These are phyloP conservation scores for Kuraishia hungarica DNA, from an alignment of 805 yeast genomes.

Conservation along the genomic window DNA sequence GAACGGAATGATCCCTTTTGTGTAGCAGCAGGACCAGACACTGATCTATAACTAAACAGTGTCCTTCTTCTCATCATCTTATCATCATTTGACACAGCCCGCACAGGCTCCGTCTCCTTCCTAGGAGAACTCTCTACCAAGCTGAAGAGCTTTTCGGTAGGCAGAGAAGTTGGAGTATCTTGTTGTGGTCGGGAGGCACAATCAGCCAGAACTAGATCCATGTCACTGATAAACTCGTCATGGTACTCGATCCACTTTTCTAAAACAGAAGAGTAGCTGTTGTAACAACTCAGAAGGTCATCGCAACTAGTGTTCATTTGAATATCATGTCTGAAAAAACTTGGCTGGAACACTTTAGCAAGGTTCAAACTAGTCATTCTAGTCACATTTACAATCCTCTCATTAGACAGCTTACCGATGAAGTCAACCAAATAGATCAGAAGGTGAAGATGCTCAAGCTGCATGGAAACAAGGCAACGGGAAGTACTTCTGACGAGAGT, in stretches of 20 bases:
- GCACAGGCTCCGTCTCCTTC: constrained; percentile 7
- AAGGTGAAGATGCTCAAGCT: constrained; percentile 20
- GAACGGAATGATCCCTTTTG: not conserved
- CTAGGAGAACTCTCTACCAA: constrained; percentile 2
- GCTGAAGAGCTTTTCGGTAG: not conserved
- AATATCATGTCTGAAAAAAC: constrained; percentile 18
- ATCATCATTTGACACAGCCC: constrained; percentile 5
- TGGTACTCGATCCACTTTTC: constrained; percentile 1
- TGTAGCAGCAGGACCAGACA: constrained; percentile 12
- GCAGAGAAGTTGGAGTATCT: not conserved
- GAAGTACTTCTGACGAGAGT: not conserved
- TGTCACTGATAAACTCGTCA: not conserved
- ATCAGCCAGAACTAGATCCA: not conserved
- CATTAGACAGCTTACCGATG: constrained; percentile 14
- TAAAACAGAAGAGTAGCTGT: not conserved
- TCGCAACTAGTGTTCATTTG: not conserved
- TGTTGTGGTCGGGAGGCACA: not conserved
- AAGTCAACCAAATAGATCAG: constrained; percentile 20
- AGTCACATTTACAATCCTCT: constrained; percentile 18
- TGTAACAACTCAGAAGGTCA: constrained; percentile 1
- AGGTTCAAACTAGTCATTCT: constrained; percentile 27
- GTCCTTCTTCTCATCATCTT: constrained; percentile 16
- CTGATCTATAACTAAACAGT: constrained; percentile 17
- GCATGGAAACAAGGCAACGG: not conserved
- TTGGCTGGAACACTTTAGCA: constrained; percentile 28